Base-by-base conservation (phyloP, 495 filamentous ascomycete species). In the Penicillium subrubescens region DNA sequence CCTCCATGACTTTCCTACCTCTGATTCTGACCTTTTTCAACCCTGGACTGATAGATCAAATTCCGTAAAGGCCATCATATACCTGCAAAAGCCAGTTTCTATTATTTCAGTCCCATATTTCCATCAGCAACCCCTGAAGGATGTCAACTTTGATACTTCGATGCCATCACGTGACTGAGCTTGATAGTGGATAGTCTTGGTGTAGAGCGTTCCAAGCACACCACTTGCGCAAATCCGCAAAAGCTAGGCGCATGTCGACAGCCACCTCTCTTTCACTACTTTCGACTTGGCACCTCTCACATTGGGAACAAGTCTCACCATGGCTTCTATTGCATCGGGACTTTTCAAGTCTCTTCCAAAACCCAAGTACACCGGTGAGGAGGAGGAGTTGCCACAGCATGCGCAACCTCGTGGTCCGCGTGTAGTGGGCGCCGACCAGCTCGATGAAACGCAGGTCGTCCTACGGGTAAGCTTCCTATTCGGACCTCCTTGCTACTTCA, bases 361-460 rank as follows among this genome's bases (percentile, higher is more conserved):
- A 64, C 96, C 95, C 17, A 93, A 92, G 75, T 94, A 97, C 73
- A 88, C 84, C 17, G 91, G 90, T 56, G 92, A 96, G 71, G 86
- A 93, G 73, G 93, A 96, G 75, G 89, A 95, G 69, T 76, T 91
- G 23, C 89, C 91, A 27, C 77, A 81, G 58, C 86, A 91, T 72
- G 85, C 89, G 25, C 89, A 90, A 73, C 87, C 91, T 66, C 87
- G 86, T 74, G 91, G 92, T 62, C 89, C 90, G 27, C 86, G 91
- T 71, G 88, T 97, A 53, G 81, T 97, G 46, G 90, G 90, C 65
- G 86, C 88, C 55, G 88, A 86, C 73, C 83, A 91, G 67, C 82
- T 94, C 62, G 89, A 96, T 74, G 88, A 94, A 69, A 89, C 87
- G n/a, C 93, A 97, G 76, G 82, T 98, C 62, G 90, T 97, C 17